Base-by-base conservation (phyloP, 345 rosid genomes). In the Hypericum perforatum region DNA sequence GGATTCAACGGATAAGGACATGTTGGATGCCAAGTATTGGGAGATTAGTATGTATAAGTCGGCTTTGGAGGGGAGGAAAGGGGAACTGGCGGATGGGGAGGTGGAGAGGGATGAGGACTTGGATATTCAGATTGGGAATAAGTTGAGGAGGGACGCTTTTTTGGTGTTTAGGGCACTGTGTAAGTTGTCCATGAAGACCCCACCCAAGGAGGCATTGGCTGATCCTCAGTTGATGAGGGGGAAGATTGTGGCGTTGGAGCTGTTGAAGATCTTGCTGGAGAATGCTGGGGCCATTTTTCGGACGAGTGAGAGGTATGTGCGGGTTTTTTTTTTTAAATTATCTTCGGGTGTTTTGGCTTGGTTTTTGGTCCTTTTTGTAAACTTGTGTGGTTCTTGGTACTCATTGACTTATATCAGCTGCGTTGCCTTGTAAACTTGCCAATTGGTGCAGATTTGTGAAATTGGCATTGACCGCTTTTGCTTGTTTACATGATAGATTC, bases 161-260 rank as follows among this genome's bases (percentile, higher is more conserved):
- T 46, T 46, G 50, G 50, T 46, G 22, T 46, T 46, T 46, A 46
- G 50, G 22, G 50, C 50, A 10, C 50, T 46, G 29, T 46, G 50
- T 46, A 46, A 46, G 10, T 46, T 46, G 50, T 46, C 50, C 50
- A 46, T 46, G 50, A 46, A 46, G 22, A 46, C 50, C 0, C 50
- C 50, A 6, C 50, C 29, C 8, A 46, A 46, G 50, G 50, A 46
- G 29, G 50, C 50, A 3, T n/a, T 32, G 22, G 8, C 50, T 8
- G 50, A 46, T 46, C 50, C 50, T 14, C 50, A 46, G 50, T 46
- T 46, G 50, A 46, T 46, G 50, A 46, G 50, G 10, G 50, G 50
- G 7, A 46, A 46, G 22, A 46, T 46, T 46, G 50, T 38, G 40
- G 54, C 40, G 9, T 51, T 51, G 54, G 54, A 51, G 41, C 29